These are phyloP conservation scores for Metroxylon sagu DNA, from an alignment of 176 grass and related monocot genomes.

Conservation along the genomic window DNA sequence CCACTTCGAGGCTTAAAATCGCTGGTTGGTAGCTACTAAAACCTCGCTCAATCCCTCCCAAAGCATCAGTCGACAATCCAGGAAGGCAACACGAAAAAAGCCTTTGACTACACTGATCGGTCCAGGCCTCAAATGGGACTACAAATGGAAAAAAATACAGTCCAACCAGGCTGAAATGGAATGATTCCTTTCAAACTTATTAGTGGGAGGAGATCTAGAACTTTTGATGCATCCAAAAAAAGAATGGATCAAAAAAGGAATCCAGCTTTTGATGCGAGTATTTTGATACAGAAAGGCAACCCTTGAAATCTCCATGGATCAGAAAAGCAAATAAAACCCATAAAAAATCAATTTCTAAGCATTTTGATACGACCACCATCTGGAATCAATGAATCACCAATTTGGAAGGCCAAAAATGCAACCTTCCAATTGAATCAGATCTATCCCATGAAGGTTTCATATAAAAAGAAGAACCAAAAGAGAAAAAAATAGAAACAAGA, in stretches of 20 bases:
- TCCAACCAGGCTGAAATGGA: neutral
- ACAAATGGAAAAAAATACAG: neutral
- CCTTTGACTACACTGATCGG: too few species aligned
- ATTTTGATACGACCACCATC: neutral
- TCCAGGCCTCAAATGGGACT: neutral
- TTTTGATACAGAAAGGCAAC: too few species aligned
- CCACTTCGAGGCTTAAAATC: neutral
- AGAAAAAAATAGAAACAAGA: too few species aligned
- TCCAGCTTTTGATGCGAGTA: too few species aligned
- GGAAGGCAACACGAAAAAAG: too few species aligned
- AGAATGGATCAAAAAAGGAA: too few species aligned
- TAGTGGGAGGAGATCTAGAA: neutral
- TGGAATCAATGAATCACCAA: conserved; percentile 3
- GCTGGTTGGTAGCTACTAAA: neutral
- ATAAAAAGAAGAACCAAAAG: neutral
- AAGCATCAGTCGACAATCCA: neutral
- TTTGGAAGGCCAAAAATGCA: conserved; percentile 7
- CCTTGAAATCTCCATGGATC: neutral
- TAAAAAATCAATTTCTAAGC: neutral
- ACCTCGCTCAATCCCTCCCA: neutral
- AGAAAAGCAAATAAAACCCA: conserved; percentile 3
- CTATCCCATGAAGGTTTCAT: conserved; percentile 1
- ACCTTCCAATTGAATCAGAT: conserved; percentile 5
- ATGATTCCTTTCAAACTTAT: conserved; percentile 1
- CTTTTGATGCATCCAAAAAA: neutral